A percentile compares a stretch with the other conserved stretches of the same genome.
phyloP scores from a whole-genome alignment of 2,329 filamentous ascomycete genomes.

The Camptophora hylomeconis region DNA sequence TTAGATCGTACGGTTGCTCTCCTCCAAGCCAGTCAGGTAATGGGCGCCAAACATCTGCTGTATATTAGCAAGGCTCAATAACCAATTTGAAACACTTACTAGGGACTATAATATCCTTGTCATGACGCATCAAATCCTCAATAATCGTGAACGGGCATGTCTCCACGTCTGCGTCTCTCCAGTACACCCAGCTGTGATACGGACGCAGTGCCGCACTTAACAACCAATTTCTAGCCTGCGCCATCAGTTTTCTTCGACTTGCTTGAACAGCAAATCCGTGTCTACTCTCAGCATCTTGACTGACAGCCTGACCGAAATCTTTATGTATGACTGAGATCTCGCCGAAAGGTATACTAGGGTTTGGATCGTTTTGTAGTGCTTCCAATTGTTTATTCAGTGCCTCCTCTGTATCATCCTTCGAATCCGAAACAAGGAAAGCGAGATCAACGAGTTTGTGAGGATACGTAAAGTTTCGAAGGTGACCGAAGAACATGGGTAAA shows the following conservation, averaged over 20 bases:
- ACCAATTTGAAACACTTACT: conserved; percentile 50
- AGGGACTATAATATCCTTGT: conserved; percentile 96
- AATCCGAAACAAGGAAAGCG: conserved; percentile 93
- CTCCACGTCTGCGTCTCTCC: conserved; percentile 96
- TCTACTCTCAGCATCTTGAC: conserved; percentile 93
- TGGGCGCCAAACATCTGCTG: conserved; percentile 90
- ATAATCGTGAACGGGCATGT: conserved; percentile 93
- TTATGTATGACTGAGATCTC: conserved; percentile 98
- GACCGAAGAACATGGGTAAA: conserved; percentile 96
- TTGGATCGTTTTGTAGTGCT: conserved; percentile 64
- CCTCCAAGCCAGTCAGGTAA: conserved; percentile 96
- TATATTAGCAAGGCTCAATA: conserved; percentile 1
- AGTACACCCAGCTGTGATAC: conserved; percentile 98
- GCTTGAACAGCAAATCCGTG: conserved; percentile 97
- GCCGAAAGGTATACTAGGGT: conserved; percentile 73
- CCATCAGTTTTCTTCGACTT: conserved; percentile 88
- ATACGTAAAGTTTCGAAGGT: conserved; percentile 91
- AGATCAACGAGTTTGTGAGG: conserved; percentile 93
- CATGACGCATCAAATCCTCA: conserved; percentile 95
- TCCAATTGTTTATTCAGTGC: conserved; percentile 64
- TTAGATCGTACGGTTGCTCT: conserved; percentile 95
- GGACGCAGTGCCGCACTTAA: conserved; percentile 84
- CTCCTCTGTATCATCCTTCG: conserved; percentile 76
- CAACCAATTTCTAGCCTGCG: conserved; percentile 93
- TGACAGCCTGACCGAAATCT: conserved; percentile 95